Evolutionary conservation across 2,329 filamentous ascomycete genomes (phyloP), one percentile per base, ranked within the genome.

Genomic region (Exophiala sp.): DNA sequence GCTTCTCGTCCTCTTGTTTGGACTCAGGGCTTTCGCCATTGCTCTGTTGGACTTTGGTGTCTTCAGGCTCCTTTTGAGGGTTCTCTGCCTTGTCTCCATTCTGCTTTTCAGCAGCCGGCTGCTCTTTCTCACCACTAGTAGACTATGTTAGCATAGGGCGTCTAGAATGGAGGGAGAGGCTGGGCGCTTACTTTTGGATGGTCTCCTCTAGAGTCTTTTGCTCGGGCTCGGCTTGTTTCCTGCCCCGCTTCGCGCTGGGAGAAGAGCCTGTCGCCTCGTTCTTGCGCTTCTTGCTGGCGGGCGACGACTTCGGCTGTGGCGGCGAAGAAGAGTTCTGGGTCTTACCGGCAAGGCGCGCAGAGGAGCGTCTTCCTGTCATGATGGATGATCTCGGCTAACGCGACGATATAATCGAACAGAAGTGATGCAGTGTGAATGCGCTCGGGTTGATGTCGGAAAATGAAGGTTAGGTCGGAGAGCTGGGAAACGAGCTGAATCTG

Each of bases 281-380:
- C 58, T 71, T 73, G 35, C 71, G 69, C 50, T 73, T 73, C 10
- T 61, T 58, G n/a, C 64, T 63, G 19, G 64, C 57, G 8, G 62
- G 62, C 23, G 58, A 58, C 39, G 50, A 29, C 32, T 57, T 52
- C n/a, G 43, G 30, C 14, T 42, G 42, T n/a, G 53, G 41, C 2
- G 56, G 45, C 18, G 52, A 58, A 3, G 57, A 58, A 3, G 57
- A 55, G 16, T 22, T 42, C 42, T 56, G 56, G n/a, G 71, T 71
- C 42, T 65, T 64, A 7, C 70, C 70, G 3, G 70, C 70, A 52
- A 69, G 63, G 24, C 71, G 69, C 13, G 69, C 65, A 3, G 70
- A 73, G 37, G 48, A 48, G 27, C 59, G 58, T 43, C 56, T 45
- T 42, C 44, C 47, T 14, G 50, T 48, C 56, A 57, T 60, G 40